Evolutionary conservation across 1,284 basidiomycete genomes (phyloP).

Genomic region (Heliocybe sulcata): DNA sequence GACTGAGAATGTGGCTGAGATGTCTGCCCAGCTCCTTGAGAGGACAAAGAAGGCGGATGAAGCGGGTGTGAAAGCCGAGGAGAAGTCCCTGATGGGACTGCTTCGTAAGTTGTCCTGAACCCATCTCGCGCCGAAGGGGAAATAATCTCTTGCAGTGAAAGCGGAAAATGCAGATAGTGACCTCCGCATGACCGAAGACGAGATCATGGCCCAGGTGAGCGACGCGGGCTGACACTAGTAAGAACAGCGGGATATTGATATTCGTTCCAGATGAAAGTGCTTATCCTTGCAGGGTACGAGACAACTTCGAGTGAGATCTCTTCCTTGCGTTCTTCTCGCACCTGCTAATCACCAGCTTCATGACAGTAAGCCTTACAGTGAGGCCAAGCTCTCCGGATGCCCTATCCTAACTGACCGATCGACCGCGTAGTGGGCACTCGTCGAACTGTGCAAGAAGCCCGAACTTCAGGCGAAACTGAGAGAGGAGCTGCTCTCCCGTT

Average conservation of each 20-base stretch:
- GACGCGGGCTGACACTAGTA: neutral
- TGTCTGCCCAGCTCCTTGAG: constrained; percentile 35
- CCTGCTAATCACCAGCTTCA: neutral
- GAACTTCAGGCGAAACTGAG: constrained; percentile 32
- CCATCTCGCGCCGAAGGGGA: neutral
- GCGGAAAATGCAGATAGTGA: constrained; percentile 30
- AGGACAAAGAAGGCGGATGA: constrained; percentile 26
- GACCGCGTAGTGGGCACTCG: constrained; percentile 19
- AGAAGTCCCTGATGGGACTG: constrained; percentile 40
- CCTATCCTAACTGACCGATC: neutral
- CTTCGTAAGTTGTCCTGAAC: constrained; percentile 27
- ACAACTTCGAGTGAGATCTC: constrained; percentile 24
- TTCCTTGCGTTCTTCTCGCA: neutral
- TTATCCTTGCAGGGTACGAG: constrained; percentile 28
- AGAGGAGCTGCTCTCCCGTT: constrained; percentile 25
- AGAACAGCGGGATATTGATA: neutral
- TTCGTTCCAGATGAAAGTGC: constrained; percentile 17
- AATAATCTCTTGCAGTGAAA: constrained; percentile 30
- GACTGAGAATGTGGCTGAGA: constrained; percentile 27
- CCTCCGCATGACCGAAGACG: constrained; percentile 49
- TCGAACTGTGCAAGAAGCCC: constrained; percentile 23
- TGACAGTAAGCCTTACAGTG: neutral
- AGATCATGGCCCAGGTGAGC: constrained; percentile 47
- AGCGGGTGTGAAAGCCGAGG: constrained; percentile 26
- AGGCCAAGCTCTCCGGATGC: neutral